Base-by-base conservation (phyloP, 2,329 filamentous ascomycete species). In the Colletotrichum theobromicola region DNA sequence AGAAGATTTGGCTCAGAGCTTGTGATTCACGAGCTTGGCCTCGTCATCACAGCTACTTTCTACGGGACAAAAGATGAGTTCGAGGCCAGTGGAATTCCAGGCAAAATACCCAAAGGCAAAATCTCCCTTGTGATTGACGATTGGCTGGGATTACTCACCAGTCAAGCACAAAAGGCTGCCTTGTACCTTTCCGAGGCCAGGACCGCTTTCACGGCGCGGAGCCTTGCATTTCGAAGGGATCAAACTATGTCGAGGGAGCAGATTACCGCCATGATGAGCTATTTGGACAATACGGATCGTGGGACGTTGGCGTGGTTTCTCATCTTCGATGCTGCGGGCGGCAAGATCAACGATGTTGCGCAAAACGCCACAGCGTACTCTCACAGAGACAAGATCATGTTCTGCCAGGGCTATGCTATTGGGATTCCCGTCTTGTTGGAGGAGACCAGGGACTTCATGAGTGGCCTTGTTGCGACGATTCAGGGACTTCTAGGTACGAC, bases 381-480 rank as follows among this genome's bases (percentile, higher is more conserved):
- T 1, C 91, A 93, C 78, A 88, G 92, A 60, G 89, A 93, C 83
- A 90, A 90, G 76, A 77, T 93, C 50, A 88, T 93, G 82, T 92
- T 91, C 84, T 88, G 91, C 79, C 90, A 93, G 78, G 89, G 88
- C 0, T 93, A 93, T 78, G 89, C 86, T 8, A 78, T 93, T 60
- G 89, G 88, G 18, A 77, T 90, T 0, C 82, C 85, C 0, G 81
- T 81, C 2, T 79, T 92, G 15, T 85, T 83, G 1, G 75, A 83
- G n/a, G 83, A 82, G 15, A 90, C 88, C 2, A 86, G 83, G 69
- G 77, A 82, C 1, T 92, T 93, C 67, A 79, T 92, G 50, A 82
- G 84, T 16, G 87, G 87, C 5, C 83, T 93, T 60, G 88, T 90
- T 78, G 75, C 82, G 16, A 83, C 78, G 26, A 85, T 90, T 46